A percentile compares a stretch with the other conserved stretches of the same genome.
phyloP scores from a whole-genome alignment of 1,284 basidiomycete species.

The Microbotryum intermedium region DNA sequence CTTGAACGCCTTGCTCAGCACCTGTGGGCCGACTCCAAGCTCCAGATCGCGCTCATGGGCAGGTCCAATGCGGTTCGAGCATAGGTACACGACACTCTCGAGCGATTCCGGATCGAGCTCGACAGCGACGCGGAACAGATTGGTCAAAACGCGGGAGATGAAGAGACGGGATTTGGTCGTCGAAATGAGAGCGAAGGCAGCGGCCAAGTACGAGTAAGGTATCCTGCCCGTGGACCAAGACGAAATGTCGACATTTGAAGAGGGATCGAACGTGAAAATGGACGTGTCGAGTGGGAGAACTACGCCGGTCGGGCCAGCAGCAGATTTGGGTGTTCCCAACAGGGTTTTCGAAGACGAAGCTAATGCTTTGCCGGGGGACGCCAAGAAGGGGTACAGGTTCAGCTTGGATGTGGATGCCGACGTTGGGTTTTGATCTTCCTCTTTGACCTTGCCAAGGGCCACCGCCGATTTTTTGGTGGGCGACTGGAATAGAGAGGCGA shows the following conservation, averaged over 20 bases:
- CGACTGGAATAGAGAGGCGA: conserved; percentile 10
- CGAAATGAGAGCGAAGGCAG: conserved; percentile 62
- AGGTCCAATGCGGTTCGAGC: conserved; percentile 77
- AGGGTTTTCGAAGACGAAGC: neutral
- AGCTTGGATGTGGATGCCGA: neutral
- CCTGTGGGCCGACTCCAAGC: conserved; percentile 46
- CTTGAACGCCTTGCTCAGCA: conserved; percentile 69
- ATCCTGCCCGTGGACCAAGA: conserved; percentile 35
- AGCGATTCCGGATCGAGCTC: conserved; percentile 61
- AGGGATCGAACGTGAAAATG: conserved; percentile 37
- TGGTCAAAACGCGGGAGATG: conserved; percentile 73
- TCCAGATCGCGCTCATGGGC: conserved; percentile 40
- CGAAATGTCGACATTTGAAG: conserved; percentile 18
- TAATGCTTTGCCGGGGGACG: conserved; percentile 8
- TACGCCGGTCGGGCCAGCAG: neutral
- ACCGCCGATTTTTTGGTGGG: neutral
- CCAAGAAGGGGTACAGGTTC: no score
- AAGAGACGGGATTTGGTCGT: conserved; percentile 70
- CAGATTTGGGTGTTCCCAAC: neutral
- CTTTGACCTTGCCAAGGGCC: neutral
- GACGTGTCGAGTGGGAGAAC: conserved; percentile 33
- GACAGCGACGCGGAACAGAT: conserved; percentile 62
- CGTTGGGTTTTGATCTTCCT: conserved; percentile 1
- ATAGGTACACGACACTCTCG: conserved; percentile 72
- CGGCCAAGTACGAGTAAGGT: conserved; percentile 74